Conservation (phyloP, 1,139 yeast genomes). For the Arxiozyma slooffiae region DNA sequence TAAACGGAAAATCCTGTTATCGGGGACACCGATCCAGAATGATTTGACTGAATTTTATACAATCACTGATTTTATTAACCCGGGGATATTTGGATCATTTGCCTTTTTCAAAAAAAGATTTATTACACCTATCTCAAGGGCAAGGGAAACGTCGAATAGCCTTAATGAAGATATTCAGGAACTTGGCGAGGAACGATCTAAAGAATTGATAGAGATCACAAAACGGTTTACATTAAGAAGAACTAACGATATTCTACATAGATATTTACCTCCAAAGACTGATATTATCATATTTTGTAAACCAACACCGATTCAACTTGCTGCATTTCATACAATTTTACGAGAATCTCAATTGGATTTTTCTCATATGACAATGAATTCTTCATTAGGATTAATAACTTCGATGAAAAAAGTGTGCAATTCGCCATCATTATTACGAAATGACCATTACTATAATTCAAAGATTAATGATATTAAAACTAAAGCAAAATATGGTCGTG, state of each 20-base stretch:
- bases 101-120: constrained; percentile 55
- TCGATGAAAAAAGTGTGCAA: constrained; percentile 74
- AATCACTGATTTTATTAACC: constrained; percentile 73
- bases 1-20: constrained; percentile 50
- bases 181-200: constrained; percentile 53
- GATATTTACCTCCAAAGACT: constrained; percentile 64
- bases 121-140: constrained; percentile 60
- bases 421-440: constrained; percentile 55
- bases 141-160: constrained; percentile 63
- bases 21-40: constrained; percentile 95
- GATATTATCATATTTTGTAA: constrained; percentile 73
- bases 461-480: constrained; percentile 8
- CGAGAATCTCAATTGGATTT: constrained; percentile 34
- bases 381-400: constrained; percentile 61
- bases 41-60: constrained; percentile 77
- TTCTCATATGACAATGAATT: constrained; percentile 29
- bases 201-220: constrained; percentile 53
- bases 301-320: constrained; percentile 56
- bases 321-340: constrained; percentile 45
- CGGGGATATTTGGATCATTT: constrained; percentile 64
- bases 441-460: constrained; percentile 29
- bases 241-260: constrained; percentile 54
- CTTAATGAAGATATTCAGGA: constrained; percentile 40
- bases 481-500: constrained; percentile 29
- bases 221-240: constrained; percentile 64